phyloP scores from a whole-genome alignment of 1,284 basidiomycete species.

The Prillingera fragicola region DNA sequence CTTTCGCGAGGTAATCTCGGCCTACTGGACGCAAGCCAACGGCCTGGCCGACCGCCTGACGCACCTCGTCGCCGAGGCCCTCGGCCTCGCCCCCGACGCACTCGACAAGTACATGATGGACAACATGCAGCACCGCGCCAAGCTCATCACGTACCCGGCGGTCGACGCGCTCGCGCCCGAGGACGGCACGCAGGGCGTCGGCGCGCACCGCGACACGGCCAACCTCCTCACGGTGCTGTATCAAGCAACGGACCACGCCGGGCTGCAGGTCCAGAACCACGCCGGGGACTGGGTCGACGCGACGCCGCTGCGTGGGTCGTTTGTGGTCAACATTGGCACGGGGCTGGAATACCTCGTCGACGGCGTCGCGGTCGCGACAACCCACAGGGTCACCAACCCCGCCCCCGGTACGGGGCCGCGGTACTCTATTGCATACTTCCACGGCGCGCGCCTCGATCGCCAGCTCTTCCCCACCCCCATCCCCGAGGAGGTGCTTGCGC shows the following conservation, averaged over 20 bases:
- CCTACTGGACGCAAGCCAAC: conserved; percentile 6
- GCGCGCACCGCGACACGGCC: conserved; percentile 18
- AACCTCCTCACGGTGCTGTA: conserved; percentile 12
- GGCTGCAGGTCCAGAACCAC: no score
- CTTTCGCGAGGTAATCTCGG: conserved; percentile 6
- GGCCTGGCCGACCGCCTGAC: conserved; percentile 11
- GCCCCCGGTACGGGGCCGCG: no score
- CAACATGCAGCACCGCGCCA: conserved; percentile 17
- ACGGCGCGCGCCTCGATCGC: conserved; percentile 13
- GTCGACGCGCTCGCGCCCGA: conserved; percentile 10
- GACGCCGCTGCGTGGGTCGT: no score
- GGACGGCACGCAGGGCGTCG: conserved; percentile 19
- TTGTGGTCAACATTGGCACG: no score
- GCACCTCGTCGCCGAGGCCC: conserved; percentile 9
- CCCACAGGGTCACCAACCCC: no score
- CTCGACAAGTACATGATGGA: conserved; percentile 10
- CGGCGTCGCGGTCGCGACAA: no score
- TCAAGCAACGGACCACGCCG: no score
- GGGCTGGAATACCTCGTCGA: no score
- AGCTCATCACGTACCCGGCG: conserved; percentile 20
- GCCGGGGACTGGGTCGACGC: no score
- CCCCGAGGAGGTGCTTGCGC: conserved; percentile 9
- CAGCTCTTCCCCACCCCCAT: conserved; percentile 10
- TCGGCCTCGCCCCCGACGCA: conserved; percentile 9
- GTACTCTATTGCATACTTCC: no score